phyloP scores from a whole-genome alignment of 306 rosid genomes.

The Quercus wislizeni region DNA sequence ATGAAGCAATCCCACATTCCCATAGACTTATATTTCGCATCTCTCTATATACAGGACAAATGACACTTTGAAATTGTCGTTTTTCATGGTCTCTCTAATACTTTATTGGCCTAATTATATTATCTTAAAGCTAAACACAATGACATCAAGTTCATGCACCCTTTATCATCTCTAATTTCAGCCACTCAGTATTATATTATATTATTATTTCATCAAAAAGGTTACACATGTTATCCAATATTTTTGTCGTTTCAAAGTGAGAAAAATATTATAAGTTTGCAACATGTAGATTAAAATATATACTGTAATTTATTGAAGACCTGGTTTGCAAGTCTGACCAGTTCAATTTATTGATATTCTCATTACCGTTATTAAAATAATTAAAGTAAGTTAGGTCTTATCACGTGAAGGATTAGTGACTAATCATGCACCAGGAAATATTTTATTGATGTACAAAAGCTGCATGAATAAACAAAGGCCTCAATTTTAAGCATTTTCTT shows the following conservation, averaged over 20 bases:
- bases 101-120: too few species aligned
- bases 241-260: neutral
- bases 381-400: neutral
- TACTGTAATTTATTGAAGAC: neutral
- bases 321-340: neutral
- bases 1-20: too few species aligned
- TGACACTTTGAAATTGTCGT: too few species aligned
- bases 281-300: neutral
- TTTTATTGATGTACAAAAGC: neutral
- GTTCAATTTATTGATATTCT: neutral
- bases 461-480: neutral
- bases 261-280: neutral
- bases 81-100: too few species aligned
- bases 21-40: too few species aligned
- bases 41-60: too few species aligned
- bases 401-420: neutral
- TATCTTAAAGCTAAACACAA: too few species aligned
- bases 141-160: too few species aligned
- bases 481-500: too few species aligned
- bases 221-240: neutral
- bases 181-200: too few species aligned
- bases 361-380: neutral
- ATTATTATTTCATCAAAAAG: too few species aligned
- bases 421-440: neutral
- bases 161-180: too few species aligned